Conservation (phyloP, 2,329 filamentous ascomycete species). For the Fusarium albidum region DNA sequence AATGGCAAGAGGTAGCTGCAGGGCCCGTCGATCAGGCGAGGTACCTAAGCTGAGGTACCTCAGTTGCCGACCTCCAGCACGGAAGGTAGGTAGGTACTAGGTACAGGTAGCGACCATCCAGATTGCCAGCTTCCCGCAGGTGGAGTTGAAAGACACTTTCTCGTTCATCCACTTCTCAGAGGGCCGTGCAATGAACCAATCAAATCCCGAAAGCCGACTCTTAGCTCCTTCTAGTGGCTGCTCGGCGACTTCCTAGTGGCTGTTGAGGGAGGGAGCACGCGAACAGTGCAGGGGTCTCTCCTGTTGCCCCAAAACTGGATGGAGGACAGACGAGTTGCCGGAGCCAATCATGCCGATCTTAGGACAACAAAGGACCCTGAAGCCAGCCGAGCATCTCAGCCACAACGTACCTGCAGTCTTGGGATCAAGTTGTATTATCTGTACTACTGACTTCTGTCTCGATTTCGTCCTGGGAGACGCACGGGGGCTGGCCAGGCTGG, state of each 20-base stretch:
- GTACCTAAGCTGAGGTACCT: conserved; percentile 20
- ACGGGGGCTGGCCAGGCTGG: too few relatives aligned
- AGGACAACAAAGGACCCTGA: conserved; percentile 11
- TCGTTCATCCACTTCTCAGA: conserved; percentile 1
- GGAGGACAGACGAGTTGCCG: conserved; percentile 24
- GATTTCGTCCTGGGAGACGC: too few relatives aligned
- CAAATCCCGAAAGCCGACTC: conserved; percentile 11
- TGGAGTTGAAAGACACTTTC: conserved; percentile 7
- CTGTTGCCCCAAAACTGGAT: conserved; percentile 31
- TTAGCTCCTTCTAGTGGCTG: conserved; percentile 7
- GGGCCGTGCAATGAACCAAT: conserved; percentile 22
- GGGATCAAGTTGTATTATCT: not conserved
- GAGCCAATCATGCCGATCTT: conserved; percentile 34
- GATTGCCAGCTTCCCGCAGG: conserved; percentile 1
- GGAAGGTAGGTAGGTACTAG: too few relatives aligned
- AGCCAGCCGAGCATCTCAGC: conserved; percentile 23
- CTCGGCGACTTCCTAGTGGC: conserved; percentile 30
- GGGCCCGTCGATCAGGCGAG: conserved; percentile 36
- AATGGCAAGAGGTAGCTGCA: conserved; percentile 34
- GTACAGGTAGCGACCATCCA: conserved; percentile 7
- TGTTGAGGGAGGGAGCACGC: conserved; percentile 16
- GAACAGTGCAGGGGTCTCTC: conserved; percentile 31
- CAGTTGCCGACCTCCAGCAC: not conserved
- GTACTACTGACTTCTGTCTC: conserved; percentile 6
- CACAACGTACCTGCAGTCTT: conserved; percentile 36